Conservation (phyloP, 805 yeast genomes). For the Henningerozyma blattae region DNA sequence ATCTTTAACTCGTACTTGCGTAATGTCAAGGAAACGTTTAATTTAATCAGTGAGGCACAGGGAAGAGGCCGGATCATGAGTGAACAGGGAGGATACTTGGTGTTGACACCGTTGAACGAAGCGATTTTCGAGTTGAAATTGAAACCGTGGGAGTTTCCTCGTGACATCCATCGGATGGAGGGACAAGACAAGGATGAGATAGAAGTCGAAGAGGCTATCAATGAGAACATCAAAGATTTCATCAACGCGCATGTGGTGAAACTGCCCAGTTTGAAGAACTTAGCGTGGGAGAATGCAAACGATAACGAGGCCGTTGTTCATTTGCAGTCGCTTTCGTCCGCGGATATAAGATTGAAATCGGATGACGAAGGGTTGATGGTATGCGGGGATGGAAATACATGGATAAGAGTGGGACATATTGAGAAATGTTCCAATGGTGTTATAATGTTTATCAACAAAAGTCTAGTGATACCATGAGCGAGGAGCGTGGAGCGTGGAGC, state of each 20-base stretch:
- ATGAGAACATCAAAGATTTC: constrained; percentile 43
- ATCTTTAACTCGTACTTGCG: too few relatives aligned
- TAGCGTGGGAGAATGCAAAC: constrained; percentile 20
- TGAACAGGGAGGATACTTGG: too few relatives aligned
- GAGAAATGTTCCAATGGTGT: constrained; percentile 35
- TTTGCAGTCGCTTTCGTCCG: too few relatives aligned
- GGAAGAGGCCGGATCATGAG: too few relatives aligned
- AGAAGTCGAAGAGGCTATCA: constrained; percentile 37
- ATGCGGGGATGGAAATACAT: constrained; percentile 24
- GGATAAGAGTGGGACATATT: constrained; percentile 24
- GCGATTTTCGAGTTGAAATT: constrained; percentile 38
- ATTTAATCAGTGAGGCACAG: too few relatives aligned
- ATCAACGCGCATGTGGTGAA: constrained; percentile 25
- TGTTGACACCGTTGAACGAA: constrained; percentile 44
- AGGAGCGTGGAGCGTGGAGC: too few relatives aligned
- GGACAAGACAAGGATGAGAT: constrained; percentile 21
- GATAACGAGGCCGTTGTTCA: too few relatives aligned
- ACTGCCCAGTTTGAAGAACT: constrained; percentile 7
- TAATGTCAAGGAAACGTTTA: too few relatives aligned
- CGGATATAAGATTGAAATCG: constrained; percentile 27
- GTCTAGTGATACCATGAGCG: constrained; percentile 30
- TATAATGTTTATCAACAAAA: constrained; percentile 28
- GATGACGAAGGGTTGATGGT: constrained; percentile 25
- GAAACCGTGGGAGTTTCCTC: constrained; percentile 83
- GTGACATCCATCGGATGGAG: constrained; percentile 25